phyloP scores from a whole-genome alignment of 2,329 filamentous ascomycete genomes.

The Herpotrichia juniperi region DNA sequence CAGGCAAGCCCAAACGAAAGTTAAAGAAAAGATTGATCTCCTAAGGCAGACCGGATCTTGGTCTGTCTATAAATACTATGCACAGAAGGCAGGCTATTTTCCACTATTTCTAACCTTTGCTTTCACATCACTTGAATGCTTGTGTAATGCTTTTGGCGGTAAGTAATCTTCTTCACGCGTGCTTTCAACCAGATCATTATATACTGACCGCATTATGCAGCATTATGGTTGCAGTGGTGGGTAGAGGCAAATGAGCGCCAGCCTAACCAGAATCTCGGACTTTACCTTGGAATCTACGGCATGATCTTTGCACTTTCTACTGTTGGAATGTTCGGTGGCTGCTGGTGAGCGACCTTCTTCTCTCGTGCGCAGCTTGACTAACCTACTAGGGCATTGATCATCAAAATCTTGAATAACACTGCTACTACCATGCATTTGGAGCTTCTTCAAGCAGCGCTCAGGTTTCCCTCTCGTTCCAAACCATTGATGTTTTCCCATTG shows the following conservation, averaged over 20 bases:
- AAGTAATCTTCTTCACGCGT: not conserved
- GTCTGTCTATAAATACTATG: not conserved
- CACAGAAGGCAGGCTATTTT: not conserved
- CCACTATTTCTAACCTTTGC: not conserved
- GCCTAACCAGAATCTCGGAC: conserved; percentile 25
- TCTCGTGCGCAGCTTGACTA: not conserved
- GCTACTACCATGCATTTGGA: not conserved
- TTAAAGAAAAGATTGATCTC: not conserved
- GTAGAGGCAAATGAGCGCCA: conserved; percentile 42
- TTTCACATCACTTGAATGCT: not conserved
- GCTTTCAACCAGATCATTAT: not conserved
- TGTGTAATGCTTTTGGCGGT: not conserved
- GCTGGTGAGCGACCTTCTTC: not conserved
- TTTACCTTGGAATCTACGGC: conserved; percentile 8
- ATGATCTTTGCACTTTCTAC: conserved; percentile 17
- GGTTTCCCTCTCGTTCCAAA: not conserved
- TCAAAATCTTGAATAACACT: not conserved
- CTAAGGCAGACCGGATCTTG: not conserved
- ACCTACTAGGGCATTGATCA: not conserved
- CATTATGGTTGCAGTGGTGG: conserved; percentile 54
- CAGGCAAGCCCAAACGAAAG: not conserved
- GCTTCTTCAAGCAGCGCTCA: not conserved
- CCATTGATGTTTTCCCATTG: no score
- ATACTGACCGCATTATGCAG: conserved; percentile 9
- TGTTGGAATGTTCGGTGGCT: not conserved